Base-by-base conservation (phyloP, 495 filamentous ascomycete species). In the Sordaria brevicollis region DNA sequence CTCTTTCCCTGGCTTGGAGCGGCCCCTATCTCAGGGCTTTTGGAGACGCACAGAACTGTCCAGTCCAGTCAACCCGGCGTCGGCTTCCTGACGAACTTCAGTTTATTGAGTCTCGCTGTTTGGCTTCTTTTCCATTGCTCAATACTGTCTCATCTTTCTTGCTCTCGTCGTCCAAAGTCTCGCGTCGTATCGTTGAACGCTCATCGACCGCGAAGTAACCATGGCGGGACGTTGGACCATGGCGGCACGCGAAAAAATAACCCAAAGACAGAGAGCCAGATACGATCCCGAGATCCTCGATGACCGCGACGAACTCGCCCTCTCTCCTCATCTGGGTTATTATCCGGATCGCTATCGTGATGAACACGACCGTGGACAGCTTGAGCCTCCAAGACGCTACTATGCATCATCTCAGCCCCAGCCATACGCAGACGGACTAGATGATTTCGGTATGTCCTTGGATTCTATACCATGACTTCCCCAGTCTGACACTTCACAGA, bases 401-500 rank as follows among this genome's bases (percentile, higher is more conserved):
- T 62, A 62, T 13, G 49, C 49, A 62, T 13, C 25, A 62, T 25
- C 25, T 33, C 49, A 31, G 25, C 31, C n/a, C n/a, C 29, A 17
- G 25, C 31, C 43, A 35, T 68, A 67, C 65, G 70, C 73, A 19
- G 54, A 68, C 33, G 74, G 69, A 0, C 67, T 79, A 8, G 79
- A 81, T 39, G 74, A 80, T 54, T 81, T 80, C 54, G 79, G 79
- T 80, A 70, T 70, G 77, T 57, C 4, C 8, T 67, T 25, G 33
- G 25, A 54, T 25, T 67, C 35, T 66, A 9, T 8, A 7, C 35
- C 7, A 2, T 29, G 37, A 1, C 21, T n/a, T 21, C 5, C 34
- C n/a, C 2, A 2, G 4, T 35, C 65, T 70, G n/a, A 73, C 65
- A 31, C 6, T 1, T 1, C 13, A 9, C 29, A 78, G 75, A 77